Conservation (phyloP, 192 early-diverging fungal species). For the Funneliformis geosporum region DNA sequence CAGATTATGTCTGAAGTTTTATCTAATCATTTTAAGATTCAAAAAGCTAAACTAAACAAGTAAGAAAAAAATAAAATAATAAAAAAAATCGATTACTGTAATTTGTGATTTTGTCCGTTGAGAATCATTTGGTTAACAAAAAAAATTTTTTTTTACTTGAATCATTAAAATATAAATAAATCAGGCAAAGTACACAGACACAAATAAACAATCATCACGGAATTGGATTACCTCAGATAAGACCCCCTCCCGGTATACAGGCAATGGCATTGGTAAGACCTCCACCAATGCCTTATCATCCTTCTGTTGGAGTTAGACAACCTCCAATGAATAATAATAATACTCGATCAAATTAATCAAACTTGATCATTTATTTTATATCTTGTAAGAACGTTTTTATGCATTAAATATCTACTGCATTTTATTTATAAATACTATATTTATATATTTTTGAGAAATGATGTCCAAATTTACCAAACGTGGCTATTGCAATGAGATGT, state of each 20-base stretch:
- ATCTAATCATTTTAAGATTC: neutral
- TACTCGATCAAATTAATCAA: neutral
- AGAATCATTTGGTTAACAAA: neutral
- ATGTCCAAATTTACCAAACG: too few relatives aligned
- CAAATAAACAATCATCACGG: neutral
- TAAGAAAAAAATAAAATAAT: neutral
- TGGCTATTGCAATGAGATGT: too few relatives aligned
- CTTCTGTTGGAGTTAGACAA: neutral
- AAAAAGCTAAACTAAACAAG: neutral
- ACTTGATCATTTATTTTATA: too few relatives aligned
- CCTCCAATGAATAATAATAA: neutral
- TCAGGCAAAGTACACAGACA: neutral
- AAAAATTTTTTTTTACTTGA: neutral
- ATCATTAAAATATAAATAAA: too few relatives aligned
- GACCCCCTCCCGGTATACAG: neutral
- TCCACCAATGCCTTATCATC: neutral
- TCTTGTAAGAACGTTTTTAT: too few relatives aligned
- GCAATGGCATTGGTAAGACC: neutral
- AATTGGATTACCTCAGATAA: neutral
- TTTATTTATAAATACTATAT: too few relatives aligned
- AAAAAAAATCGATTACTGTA: too few relatives aligned
- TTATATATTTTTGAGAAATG: too few relatives aligned
- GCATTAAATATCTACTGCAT: too few relatives aligned
- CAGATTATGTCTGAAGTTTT: conserved; percentile 13
- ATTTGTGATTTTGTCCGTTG: too few relatives aligned